Base-by-base conservation (phyloP, 2,329 filamentous ascomycete species). In the Trichoderma sp. region DNA sequence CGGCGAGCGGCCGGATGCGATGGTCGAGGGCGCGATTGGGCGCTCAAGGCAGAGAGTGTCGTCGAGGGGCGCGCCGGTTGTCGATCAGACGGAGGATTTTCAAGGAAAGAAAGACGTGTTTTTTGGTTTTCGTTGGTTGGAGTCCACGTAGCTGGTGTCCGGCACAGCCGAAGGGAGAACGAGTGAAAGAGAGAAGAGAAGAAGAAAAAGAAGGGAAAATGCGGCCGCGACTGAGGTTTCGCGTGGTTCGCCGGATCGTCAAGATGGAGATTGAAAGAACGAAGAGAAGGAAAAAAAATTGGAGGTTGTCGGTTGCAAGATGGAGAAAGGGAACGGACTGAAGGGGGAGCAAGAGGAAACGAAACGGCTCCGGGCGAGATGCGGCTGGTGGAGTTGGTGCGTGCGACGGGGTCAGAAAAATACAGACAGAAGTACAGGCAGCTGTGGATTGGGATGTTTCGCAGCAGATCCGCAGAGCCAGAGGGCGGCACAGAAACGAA, bases 371-470 rank as follows among this genome's bases (percentile, higher is more conserved):
- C 58, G 47, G 58, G 58, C 58, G 24, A 54, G 55, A 57, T 44
- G 41, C 59, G 59, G 48, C n/a, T 47, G 62, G 54, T 64, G 64
- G 64, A 65, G 64, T 57, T 54, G 62, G 62, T 52, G 54, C 28
- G 21, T 24, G 21, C 44, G 47, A 58, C 62, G 39, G 62, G 62
- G 62, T 54, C 24, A 58, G 24, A 59, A 56, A 52, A 59, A 34
- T 34, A 51, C 47, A 45, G n/a, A 39, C 17, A 26, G 14, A 28
- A 24, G 14, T 14, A 62, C 48, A 17, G 43, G 41, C 34, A 39
- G 34, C 34, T 39, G 51, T 48, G 60, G 54, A n/a, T 26, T 51
- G 9, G 59, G 34, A 56, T 50, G 62, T 44, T 52, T 64, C 52
- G 62, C 50, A 52, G 50, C 56, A 61, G 63, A 65, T 65, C 56